Evolutionary conservation across 1,284 basidiomycete genomes (phyloP).

Genomic region (Phellopilus nigrolimitatus): DNA sequence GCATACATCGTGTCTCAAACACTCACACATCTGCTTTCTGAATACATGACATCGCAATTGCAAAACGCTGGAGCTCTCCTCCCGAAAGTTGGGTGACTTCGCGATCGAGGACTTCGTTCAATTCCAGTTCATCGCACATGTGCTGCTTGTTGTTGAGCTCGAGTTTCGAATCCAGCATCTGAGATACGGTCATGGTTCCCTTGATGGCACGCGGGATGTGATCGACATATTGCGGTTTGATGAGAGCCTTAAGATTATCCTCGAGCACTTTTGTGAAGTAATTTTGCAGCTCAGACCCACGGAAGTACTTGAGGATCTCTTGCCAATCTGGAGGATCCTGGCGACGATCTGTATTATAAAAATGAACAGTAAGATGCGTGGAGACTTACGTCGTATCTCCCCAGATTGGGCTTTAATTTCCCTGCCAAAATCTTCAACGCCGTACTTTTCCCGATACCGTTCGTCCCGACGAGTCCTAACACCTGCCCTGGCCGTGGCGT

Average conservation of each 20-base stretch:
- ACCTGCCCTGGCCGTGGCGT: conserved; percentile 95
- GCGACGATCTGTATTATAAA: conserved; percentile 11
- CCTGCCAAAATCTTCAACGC: conserved; percentile 94
- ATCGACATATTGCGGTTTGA: conserved; percentile 99
- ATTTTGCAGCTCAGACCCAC: conserved; percentile 95
- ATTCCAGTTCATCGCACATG: conserved; percentile 81
- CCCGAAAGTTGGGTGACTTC: conserved; percentile 85
- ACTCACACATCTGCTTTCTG: conserved; percentile 86
- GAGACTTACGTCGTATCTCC: conserved; percentile 75
- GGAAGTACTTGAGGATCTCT: conserved; percentile 95
- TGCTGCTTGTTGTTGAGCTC: conserved; percentile 81
- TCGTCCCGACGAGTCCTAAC: conserved; percentile 92
- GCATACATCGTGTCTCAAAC: conserved; percentile 16
- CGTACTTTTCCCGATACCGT: conserved; percentile 98
- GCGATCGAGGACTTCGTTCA: conserved; percentile 79
- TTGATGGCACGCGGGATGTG: conserved; percentile 96
- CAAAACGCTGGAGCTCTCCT: conserved; percentile 95
- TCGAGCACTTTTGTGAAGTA: conserved; percentile 99
- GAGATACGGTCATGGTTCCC: conserved; percentile 75
- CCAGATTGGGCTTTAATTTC: conserved; percentile 91
- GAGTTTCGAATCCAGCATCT: conserved; percentile 87
- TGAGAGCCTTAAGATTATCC: conserved; percentile 95
- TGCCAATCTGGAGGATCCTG: conserved; percentile 96
- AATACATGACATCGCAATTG: conserved; percentile 91
- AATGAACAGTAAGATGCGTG: neutral